Evolutionary conservation across 345 rosid species (phyloP), one percentile per base, ranked within the genome.

Genomic region (Eucalyptus decipiens): DNA sequence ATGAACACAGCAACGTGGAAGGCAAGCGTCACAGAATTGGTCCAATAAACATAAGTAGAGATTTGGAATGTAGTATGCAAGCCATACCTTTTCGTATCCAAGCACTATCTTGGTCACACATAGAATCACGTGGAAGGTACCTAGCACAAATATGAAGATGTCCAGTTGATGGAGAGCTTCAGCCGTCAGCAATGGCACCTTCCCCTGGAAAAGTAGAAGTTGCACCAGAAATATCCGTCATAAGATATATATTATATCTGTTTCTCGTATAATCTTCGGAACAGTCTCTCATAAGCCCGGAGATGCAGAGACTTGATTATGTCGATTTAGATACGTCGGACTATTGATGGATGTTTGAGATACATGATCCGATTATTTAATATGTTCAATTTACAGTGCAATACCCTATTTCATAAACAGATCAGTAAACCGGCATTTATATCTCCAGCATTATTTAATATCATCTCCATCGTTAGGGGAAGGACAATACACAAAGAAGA

Each of bases 151-250:
- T 90, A 97, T 96, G 89, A 97, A 95, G 89, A 95, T 95, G 85
- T 97, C 98, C 89, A 97, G 96, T 89, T 97, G 96, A 85, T 97
- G 98, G 81, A 97, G 81, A 9, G 99, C 98, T 47, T 94, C 93
- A n/a, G 90, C 19, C 5, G 97, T 95, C 91, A 97, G 91, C 50
- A 97, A 86, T 42, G 97, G 92, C 9, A 89, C 95, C 89, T 94
- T 93, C 80, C 95, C 98, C 98, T 97, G 95, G 37, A 89, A 90
- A 85, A 17, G 3, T 50, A 26, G 34, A 72, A 72, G 45, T 37
- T 37, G 45, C 45, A 37, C 56, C 15, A 9, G 23, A 19, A 72
- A 72, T 72, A 11, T 72, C 40, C 8, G 9, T 10, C 23, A 23
- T 72, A 11, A 72, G 26, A 37, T 11, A 52, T 52, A 3, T 3